Evolutionary conservation across 345 rosid species (phyloP), one percentile per base, ranked within the genome.

Genomic region (Euclidium syriacum): DNA sequence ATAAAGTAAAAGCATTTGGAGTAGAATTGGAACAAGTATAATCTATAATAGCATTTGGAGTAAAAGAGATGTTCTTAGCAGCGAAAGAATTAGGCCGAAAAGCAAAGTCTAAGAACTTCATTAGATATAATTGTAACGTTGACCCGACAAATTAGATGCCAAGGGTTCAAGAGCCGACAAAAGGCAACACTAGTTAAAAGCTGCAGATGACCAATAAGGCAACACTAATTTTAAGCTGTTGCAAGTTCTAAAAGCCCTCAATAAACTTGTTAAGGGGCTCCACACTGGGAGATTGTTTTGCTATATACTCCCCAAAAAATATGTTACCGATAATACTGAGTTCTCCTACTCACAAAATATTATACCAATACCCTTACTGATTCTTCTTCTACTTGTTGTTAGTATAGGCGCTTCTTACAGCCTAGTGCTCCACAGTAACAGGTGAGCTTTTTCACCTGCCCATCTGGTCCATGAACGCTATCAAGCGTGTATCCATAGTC

Each of bases 401-500:
- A 94, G 69, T 78, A 87, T 41, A 94, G 71, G 22, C 97, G 90
- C 71, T 74, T 82, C 44, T 83, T 73, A 64, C 99, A 94, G 12
- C 59, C 83, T 4, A 76, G 58, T 23, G 92, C 89, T 26, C 97
- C 97, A 36, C 95, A 94, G 67, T 74, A 83, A 77, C 99, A 94
- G 3, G 69, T 22, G 75, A 94, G 79, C 57, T 75, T 63, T 27
- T 75, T 87, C 22, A 85, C 77, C 71, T 87, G 79, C 41, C 96
- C 99, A 58, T 88, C 88, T 0, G 89, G 83, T 10, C 85, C 91
- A 11, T 48, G 62, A 24, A 87, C 95, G 20, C 95, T 87, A 70
- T 90, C 91, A 14, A 87, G 83, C 17, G 72, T 79, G 58, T 90
- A 87, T 12, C 96, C 99, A 58, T 94, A 94, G 75, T 94, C 99